A percentile compares a stretch with the other conserved stretches of the same genome.
phyloP scores from a whole-genome alignment of 2,329 filamentous ascomycete species.

The Botrytis sinoallii region DNA sequence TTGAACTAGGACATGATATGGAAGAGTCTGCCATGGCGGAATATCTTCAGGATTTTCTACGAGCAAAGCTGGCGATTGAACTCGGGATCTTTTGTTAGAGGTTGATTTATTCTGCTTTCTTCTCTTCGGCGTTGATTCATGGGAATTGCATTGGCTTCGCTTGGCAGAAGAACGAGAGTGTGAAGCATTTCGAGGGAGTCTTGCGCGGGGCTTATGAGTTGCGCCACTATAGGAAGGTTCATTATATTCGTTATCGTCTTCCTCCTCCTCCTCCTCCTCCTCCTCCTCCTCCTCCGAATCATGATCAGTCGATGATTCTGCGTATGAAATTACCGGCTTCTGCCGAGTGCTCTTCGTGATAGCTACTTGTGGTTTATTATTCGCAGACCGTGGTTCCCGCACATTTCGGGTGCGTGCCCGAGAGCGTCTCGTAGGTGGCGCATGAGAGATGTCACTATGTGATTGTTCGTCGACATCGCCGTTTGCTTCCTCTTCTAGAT shows the following conservation, averaged over 20 bases:
- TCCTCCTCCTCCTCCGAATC: slow-evolving; percentile 14
- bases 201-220: background rate
- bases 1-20: slow-evolving; percentile 65
- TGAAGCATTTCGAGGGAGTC: background rate
- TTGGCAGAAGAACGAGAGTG: slow-evolving; percentile 13
- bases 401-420: slow-evolving; percentile 5
- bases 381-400: slow-evolving; percentile 15
- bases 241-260: slow-evolving; percentile 16
- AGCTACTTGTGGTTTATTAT: slow-evolving; percentile 17
- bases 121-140: slow-evolving; percentile 26
- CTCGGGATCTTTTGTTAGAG: slow-evolving; percentile 16
- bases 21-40: slow-evolving; percentile 58
- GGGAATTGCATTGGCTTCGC: slow-evolving; percentile 13
- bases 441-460: background rate
- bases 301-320: slow-evolving; percentile 27
- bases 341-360: slow-evolving; percentile 26
- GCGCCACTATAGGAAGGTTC: background rate
- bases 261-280: background rate
- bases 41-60: slow-evolving; percentile 39
- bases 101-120: slow-evolving; percentile 21
- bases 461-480: background rate
- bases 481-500: slow-evolving; percentile 5
- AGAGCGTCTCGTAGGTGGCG: background rate
- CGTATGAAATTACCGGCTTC: slow-evolving; percentile 32
- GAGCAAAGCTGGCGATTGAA: background rate